Percentiles rank a stretch among this genome's conserved stretches.
Evolutionary conservation across 345 rosid species (phyloP).

Genomic region (Syzygium aqueum): DNA sequence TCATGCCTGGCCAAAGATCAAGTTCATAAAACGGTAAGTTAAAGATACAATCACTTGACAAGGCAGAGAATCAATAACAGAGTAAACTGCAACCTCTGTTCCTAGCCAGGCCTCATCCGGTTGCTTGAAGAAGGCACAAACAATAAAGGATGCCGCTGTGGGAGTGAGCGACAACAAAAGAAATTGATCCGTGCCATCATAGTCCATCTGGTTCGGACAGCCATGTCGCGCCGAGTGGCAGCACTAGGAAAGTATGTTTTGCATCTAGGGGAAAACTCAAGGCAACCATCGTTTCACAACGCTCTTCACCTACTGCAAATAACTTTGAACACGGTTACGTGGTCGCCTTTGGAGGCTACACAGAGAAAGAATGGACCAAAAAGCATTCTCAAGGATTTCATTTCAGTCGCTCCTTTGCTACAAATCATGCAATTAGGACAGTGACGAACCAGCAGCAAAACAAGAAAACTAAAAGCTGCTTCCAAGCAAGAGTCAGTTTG

Average conservation of each 20-base stretch:
- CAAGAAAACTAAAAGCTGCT: neutral
- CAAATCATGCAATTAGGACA: neutral
- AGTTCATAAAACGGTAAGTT: neutral
- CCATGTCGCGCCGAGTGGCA: neutral
- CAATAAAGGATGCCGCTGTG: accelerated
- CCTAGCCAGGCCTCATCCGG: neutral
- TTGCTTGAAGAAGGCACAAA: neutral
- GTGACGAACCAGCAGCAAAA: neutral
- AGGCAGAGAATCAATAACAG: neutral
- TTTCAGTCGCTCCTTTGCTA: neutral
- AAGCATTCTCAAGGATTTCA: neutral
- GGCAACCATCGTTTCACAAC: too few relatives aligned
- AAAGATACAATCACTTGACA: neutral
- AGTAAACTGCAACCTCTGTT: neutral
- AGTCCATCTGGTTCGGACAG: neutral
- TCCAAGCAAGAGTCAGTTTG: neutral
- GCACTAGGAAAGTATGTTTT: neutral
- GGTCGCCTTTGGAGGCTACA: too few relatives aligned
- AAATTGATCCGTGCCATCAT: neutral
- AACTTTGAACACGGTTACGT: too few relatives aligned
- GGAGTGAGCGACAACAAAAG: neutral
- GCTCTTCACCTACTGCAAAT: too few relatives aligned
- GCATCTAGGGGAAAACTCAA: neutral
- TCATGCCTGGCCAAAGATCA: neutral
- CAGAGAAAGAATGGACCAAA: too few relatives aligned